Conservation (phyloP, 73 alveolate genomes). For the Paramecium caudatum region DNA sequence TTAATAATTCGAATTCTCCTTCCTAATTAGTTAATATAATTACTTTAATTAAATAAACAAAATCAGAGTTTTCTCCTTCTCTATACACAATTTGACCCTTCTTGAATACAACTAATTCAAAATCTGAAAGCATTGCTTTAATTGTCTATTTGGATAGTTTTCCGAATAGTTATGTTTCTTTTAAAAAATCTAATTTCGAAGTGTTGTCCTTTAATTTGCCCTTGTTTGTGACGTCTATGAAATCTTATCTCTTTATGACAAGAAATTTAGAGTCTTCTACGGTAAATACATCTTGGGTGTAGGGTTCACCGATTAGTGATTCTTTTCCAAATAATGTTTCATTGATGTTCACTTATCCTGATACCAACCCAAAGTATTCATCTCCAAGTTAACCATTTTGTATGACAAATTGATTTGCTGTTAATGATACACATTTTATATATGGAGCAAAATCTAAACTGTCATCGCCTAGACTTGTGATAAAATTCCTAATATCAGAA, state of each 20-base stretch:
- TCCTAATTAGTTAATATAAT: not conserved
- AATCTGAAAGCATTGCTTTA: not conserved
- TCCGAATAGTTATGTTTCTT: not conserved
- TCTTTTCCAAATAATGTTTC: not conserved
- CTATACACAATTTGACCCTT: not conserved
- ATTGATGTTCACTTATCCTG: not conserved
- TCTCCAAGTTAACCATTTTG: conserved; percentile 7
- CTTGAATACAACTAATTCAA: not conserved
- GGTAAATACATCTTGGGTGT: not conserved
- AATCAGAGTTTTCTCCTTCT: conserved; percentile 50
- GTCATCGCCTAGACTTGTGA: not conserved
- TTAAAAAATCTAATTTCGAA: not conserved
- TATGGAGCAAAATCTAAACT: not conserved
- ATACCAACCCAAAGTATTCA: not conserved
- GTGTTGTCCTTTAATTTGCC: not conserved
- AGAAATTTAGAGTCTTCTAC: not conserved
- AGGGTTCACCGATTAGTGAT: not conserved
- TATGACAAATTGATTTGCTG: too few species aligned
- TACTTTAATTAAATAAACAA: conserved; percentile 20
- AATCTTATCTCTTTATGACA: not conserved
- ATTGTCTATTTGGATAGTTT: not conserved
- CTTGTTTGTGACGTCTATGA: not conserved
- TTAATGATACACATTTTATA: not conserved
- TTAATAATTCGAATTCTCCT: conserved; percentile 52
- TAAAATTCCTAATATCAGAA: not conserved